Evolutionary conservation across 306 rosid species (phyloP).

Genomic region (Elaeagnus macrophylla): DNA sequence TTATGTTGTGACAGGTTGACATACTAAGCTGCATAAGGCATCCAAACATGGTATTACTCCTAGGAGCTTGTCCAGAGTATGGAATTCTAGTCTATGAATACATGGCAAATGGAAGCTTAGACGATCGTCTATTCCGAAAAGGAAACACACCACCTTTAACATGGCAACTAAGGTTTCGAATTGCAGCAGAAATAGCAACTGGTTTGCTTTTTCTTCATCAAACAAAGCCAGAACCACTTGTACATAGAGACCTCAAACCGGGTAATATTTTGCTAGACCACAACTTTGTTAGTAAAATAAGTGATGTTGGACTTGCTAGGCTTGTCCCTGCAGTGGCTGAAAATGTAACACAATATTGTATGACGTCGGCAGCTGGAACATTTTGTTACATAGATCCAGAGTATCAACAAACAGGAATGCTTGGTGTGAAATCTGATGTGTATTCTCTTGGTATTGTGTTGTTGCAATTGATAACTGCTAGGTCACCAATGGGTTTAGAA

Average conservation of each 20-base stretch:
- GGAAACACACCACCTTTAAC: slow-evolving; percentile 31
- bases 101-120: slow-evolving; percentile 93
- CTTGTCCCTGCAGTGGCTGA: slow-evolving; percentile 78
- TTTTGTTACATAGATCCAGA: slow-evolving; percentile 98
- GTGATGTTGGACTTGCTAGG: slow-evolving; percentile 91
- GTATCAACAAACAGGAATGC: slow-evolving; percentile 92
- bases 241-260: slow-evolving; percentile 93
- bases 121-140: slow-evolving; percentile 48
- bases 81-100: slow-evolving; percentile 77
- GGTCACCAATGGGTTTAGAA: slow-evolving; percentile 74
- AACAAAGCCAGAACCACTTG: slow-evolving; percentile 90
- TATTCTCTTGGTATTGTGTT: slow-evolving; percentile 81
- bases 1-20: no score
- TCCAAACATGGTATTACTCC: slow-evolving; percentile 93
- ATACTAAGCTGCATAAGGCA: slow-evolving; percentile 86
- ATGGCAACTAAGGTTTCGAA: slow-evolving; percentile 72
- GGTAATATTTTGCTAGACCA: slow-evolving; percentile 75
- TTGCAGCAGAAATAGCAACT: slow-evolving; percentile 75
- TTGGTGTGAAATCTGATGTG: slow-evolving; percentile 86
- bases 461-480: slow-evolving; percentile 64
- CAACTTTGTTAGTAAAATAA: slow-evolving; percentile 63
- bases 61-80: slow-evolving; percentile 91
- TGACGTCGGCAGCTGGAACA: slow-evolving; percentile 88
- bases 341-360: slow-evolving; percentile 58
- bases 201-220: slow-evolving; percentile 88